phyloP scores from a whole-genome alignment of 108 stramenopile genomes.

The Chaetoceros muelleri region DNA sequence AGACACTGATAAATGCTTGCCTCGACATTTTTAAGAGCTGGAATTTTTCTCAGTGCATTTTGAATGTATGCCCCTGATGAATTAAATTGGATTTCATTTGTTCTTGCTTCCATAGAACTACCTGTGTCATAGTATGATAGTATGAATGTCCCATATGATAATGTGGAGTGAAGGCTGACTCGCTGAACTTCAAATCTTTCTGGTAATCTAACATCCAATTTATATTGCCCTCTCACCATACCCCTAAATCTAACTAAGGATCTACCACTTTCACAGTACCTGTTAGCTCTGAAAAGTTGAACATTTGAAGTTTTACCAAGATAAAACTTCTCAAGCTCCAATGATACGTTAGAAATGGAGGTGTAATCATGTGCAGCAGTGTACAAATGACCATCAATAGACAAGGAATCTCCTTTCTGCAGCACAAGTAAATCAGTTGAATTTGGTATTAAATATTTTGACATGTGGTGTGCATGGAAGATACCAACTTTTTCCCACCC shows the following conservation, averaged over 20 bases:
- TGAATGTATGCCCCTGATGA: slow-evolving; percentile 15
- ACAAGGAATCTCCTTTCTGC: slow-evolving; percentile 30
- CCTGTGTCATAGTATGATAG: too few relatives aligned
- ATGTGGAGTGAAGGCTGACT: too few relatives aligned
- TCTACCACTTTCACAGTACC: slow-evolving; percentile 24
- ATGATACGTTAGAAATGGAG: slow-evolving; percentile 17
- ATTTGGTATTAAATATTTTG: slow-evolving; percentile 2
- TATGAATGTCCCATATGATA: too few relatives aligned
- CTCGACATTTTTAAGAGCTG: slow-evolving; percentile 20
- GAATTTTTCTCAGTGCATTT: slow-evolving; percentile 22
- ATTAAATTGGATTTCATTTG: slow-evolving; percentile 20
- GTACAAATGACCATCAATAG: slow-evolving; percentile 27
- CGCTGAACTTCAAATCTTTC: slow-evolving; percentile 30
- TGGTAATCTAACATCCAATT: slow-evolving; percentile 27
- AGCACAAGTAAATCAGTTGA: slow-evolving; percentile 4
- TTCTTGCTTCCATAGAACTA: slow-evolving; percentile 11
- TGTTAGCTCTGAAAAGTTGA: slow-evolving; percentile 14
- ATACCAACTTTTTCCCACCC: slow-evolving; percentile 20
- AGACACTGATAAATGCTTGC: slow-evolving; percentile 19
- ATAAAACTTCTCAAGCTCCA: slow-evolving; percentile 24
- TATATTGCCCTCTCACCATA: slow-evolving; percentile 34
- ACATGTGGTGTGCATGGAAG: slow-evolving; percentile 6
- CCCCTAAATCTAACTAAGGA: slow-evolving; percentile 36
- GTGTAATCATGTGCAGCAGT: slow-evolving; percentile 23
- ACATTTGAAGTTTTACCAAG: slow-evolving; percentile 10